phyloP scores from a whole-genome alignment of 768 basidiomycete genomes.

The Dioszegia hungarica region DNA sequence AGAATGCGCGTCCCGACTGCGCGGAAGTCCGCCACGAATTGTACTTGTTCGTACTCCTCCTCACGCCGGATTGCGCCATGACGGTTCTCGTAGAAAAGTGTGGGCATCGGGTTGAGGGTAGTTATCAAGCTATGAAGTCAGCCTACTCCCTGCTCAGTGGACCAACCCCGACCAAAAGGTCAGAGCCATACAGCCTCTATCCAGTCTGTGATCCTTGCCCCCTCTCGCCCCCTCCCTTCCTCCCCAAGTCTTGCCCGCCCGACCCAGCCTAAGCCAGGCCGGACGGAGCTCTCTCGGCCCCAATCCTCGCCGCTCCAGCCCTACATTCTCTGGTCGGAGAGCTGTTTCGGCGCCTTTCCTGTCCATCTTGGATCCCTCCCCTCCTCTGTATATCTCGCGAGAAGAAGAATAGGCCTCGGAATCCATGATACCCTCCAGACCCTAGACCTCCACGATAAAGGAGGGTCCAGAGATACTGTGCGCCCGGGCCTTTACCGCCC shows the following conservation, averaged over 20 bases:
- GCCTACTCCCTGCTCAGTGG: slow-evolving; percentile 20
- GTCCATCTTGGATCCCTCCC: slow-evolving; percentile 29
- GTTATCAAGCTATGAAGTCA: too few species aligned
- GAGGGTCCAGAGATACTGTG: background rate
- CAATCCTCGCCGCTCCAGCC: slow-evolving; percentile 30
- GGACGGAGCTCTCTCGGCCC: slow-evolving; percentile 13
- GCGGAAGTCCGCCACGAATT: too few species aligned
- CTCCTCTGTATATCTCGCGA: slow-evolving; percentile 10
- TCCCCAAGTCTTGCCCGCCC: background rate
- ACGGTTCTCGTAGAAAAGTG: too few species aligned
- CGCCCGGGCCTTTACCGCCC: slow-evolving; percentile 23
- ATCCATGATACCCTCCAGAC: slow-evolving; percentile 1
- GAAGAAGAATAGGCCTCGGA: slow-evolving; percentile 22
- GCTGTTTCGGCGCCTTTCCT: slow-evolving; percentile 26
- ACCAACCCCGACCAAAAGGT: background rate
- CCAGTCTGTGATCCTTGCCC: slow-evolving; percentile 13
- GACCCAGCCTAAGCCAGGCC: background rate
- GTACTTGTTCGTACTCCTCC: too few species aligned
- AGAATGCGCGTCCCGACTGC: too few species aligned
- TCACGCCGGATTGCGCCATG: too few species aligned
- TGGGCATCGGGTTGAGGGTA: too few species aligned
- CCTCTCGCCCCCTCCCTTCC: background rate
- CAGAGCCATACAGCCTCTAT: background rate
- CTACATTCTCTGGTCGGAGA: slow-evolving; percentile 9
- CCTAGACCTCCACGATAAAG: background rate